These are phyloP conservation scores for Chrysophaeum taylorii DNA, from an alignment of 352 stramenopile species.

Conservation along the genomic window DNA sequence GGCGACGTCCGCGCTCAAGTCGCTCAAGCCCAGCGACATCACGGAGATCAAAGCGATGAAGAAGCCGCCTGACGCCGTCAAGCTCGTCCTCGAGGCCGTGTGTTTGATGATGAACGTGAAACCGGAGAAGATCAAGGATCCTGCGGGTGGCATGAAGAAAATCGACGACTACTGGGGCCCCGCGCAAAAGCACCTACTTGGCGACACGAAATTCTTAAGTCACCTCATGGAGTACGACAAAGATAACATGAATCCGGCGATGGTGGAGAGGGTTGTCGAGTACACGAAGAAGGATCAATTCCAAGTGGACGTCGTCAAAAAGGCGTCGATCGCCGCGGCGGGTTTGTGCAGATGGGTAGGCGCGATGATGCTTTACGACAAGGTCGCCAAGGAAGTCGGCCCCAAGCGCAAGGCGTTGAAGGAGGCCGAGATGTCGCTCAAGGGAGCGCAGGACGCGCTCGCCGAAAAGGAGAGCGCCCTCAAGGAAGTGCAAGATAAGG, in stretches of 20 bases:
- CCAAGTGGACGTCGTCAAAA: slow-evolving; percentile 79
- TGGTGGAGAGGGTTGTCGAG: slow-evolving; percentile 72
- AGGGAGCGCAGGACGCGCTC: slow-evolving; percentile 66
- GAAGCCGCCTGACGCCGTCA: slow-evolving; percentile 81
- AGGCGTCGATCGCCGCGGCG: slow-evolving; percentile 79
- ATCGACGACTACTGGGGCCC: slow-evolving; percentile 85
- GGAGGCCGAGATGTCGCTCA: slow-evolving; percentile 66
- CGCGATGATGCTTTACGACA: slow-evolving; percentile 89
- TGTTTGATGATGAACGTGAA: slow-evolving; percentile 87
- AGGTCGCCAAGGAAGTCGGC: slow-evolving; percentile 76
- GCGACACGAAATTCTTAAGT: slow-evolving; percentile 77
- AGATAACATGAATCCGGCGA: slow-evolving; percentile 73
- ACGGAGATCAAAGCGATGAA: slow-evolving; percentile 92
- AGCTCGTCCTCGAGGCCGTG: slow-evolving; percentile 83
- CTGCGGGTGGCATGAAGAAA: slow-evolving; percentile 71
- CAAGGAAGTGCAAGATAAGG: slow-evolving; percentile 54
- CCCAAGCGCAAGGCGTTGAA: slow-evolving; percentile 81
- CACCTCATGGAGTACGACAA: slow-evolving; percentile 88
- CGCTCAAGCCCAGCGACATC: slow-evolving; percentile 82
- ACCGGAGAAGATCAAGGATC: slow-evolving; percentile 77
- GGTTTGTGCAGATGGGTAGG: slow-evolving; percentile 86
- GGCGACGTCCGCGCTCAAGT: slow-evolving; percentile 76
- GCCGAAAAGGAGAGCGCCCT: slow-evolving; percentile 75
- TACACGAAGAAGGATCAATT: slow-evolving; percentile 77
- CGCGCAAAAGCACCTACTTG: slow-evolving; percentile 78